These are phyloP conservation scores for Arthroderma sp. DNA, from an alignment of 2,329 filamentous ascomycete genomes.

Conservation along the genomic window DNA sequence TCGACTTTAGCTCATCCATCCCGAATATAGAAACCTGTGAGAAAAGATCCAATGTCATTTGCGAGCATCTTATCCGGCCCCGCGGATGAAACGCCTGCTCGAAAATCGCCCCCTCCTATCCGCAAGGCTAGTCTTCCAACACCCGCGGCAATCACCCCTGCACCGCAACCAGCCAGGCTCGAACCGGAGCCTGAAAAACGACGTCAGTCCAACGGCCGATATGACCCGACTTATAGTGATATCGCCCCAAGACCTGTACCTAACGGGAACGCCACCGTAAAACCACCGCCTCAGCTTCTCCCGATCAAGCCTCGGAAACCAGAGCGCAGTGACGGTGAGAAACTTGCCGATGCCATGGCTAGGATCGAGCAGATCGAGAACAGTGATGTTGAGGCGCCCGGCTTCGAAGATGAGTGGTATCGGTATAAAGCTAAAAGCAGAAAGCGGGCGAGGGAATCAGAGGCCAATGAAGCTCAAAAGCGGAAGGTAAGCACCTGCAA, in stretches of 20 bases:
- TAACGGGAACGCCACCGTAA: constrained; percentile 15
- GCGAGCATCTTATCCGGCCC: constrained; percentile 82
- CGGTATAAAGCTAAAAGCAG: constrained; percentile 42
- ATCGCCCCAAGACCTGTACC: constrained; percentile 10
- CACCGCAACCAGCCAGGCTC: neutral
- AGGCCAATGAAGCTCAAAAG: constrained; percentile 48
- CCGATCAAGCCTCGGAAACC: constrained; percentile 43
- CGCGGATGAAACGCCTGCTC: constrained; percentile 46
- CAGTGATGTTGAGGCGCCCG: constrained; percentile 43
- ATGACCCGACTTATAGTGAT: constrained; percentile 13
- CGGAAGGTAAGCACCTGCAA: constrained; percentile 44
- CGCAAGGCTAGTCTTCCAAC: constrained; percentile 12
- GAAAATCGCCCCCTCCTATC: constrained; percentile 32
- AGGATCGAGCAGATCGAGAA: constrained; percentile 44
- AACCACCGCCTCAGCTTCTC: constrained; percentile 17
- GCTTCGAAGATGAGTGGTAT: constrained; percentile 39
- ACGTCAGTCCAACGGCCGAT: constrained; percentile 13
- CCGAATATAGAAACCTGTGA: constrained; percentile 49
- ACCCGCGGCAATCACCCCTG: constrained; percentile 10
- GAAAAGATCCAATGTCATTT: constrained; percentile 87
- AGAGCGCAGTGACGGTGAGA: constrained; percentile 50
- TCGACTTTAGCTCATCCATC: constrained; percentile 12
- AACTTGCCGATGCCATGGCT: constrained; percentile 53
- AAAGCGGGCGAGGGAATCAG: constrained; percentile 58
- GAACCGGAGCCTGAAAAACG: constrained; percentile 14